phyloP scores from a whole-genome alignment of 2,329 filamentous ascomycete species.

The Leptographium flavum region DNA sequence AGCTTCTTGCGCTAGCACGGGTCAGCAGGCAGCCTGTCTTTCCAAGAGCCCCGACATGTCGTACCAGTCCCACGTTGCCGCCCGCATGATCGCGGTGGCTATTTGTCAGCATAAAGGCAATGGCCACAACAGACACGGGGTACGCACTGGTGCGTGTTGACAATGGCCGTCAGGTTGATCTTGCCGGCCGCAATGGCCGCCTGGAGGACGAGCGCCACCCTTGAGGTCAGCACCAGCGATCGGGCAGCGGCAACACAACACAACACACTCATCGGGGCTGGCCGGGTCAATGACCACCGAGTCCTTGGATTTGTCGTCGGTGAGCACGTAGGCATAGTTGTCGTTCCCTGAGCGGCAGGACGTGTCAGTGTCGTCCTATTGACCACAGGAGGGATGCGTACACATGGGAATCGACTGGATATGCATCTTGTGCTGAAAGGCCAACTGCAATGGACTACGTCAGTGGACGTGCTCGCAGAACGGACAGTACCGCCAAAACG shows the following conservation, averaged over 20 bases:
- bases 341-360: slow-evolving; percentile 47
- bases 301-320: slow-evolving; percentile 66
- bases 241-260: neutral
- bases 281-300: slow-evolving; percentile 70
- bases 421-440: slow-evolving; percentile 53
- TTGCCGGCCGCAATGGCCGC: slow-evolving; percentile 54
- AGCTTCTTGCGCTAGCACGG: slow-evolving; percentile 24
- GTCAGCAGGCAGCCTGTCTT: neutral
- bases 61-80: slow-evolving; percentile 71
- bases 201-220: slow-evolving; percentile 52
- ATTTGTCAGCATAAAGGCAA: neutral
- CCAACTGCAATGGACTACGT: neutral
- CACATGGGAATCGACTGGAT: slow-evolving; percentile 83
- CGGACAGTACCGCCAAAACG: neutral
- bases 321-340: slow-evolving; percentile 75
- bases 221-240: slow-evolving; percentile 14
- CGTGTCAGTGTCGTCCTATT: neutral
- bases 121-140: neutral
- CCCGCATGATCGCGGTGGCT: slow-evolving; percentile 93
- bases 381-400: slow-evolving; percentile 26
- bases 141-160: slow-evolving; percentile 91
- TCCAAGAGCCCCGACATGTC: too few relatives aligned
- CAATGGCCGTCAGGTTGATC: slow-evolving; percentile 75
- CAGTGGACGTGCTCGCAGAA: neutral
- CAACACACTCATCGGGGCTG: slow-evolving; percentile 58